Conservation (phyloP, 139 green algal genomes). For the Eudorina sp. region DNA sequence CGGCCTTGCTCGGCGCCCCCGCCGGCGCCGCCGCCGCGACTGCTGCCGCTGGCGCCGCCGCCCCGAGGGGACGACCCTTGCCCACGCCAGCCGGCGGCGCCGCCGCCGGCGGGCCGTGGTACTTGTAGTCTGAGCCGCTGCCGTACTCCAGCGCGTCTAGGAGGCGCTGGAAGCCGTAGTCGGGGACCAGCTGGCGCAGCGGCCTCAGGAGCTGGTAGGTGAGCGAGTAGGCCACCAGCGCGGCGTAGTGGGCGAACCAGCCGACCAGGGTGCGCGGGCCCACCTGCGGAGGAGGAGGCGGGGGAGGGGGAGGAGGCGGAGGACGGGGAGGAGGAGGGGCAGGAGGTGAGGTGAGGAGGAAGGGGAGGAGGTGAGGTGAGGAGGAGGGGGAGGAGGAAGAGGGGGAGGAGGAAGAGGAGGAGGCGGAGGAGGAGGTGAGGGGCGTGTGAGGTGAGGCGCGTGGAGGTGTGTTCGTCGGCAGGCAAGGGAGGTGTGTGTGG, state of each 20-base stretch:
- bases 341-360: no score
- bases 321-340: neutral
- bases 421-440: no score
- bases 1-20: neutral
- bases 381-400: no score
- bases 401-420: no score
- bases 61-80: no score
- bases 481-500: no score
- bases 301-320: neutral
- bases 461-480: no score
- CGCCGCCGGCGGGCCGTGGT: neutral
- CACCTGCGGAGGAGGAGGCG: conserved; percentile 54
- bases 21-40: neutral
- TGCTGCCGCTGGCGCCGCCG: neutral
- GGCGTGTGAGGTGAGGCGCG: no score
- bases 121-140: conserved; percentile 53
- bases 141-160: conserved; percentile 62
- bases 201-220: conserved; percentile 46
- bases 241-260: conserved; percentile 71
- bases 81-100: neutral
- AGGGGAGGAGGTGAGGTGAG: no score
- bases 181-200: conserved; percentile 31
- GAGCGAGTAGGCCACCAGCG: conserved; percentile 60
- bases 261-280: conserved; percentile 47
- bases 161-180: conserved; percentile 45